Evolutionary conservation across 768 basidiomycete genomes (phyloP).

Genomic region (Galerina marginata): DNA sequence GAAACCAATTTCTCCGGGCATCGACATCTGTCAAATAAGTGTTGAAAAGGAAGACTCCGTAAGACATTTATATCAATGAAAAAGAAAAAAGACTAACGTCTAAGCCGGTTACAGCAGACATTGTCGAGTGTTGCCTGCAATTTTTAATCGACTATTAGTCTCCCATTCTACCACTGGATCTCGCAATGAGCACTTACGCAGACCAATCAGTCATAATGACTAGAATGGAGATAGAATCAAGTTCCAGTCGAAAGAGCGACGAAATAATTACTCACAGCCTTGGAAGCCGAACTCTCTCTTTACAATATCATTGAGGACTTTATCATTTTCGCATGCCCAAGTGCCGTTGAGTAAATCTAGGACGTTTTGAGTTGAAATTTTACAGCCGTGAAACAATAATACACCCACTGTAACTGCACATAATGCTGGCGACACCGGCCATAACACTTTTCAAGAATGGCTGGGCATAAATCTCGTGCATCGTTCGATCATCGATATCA

Average conservation of each 20-base stretch:
- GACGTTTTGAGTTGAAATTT: not conserved
- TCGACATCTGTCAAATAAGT: constrained; percentile 58
- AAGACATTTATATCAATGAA: not conserved
- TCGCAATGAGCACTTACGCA: constrained; percentile 45
- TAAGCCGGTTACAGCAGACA: constrained; percentile 62
- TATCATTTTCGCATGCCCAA: constrained; percentile 78
- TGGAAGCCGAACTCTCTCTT: constrained; percentile 81
- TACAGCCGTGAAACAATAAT: not conserved
- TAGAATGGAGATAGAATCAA: constrained; percentile 20
- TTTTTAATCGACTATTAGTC: too few species aligned
- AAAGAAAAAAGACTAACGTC: constrained; percentile 53
- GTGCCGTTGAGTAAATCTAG: constrained; percentile 71
- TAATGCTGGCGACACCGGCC: constrained; percentile 74
- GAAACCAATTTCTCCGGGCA: constrained; percentile 66
- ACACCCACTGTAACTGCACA: constrained; percentile 76
- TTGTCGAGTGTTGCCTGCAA: constrained; percentile 48
- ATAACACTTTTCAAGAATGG: constrained; percentile 74
- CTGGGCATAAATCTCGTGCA: constrained; percentile 76
- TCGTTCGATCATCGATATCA: constrained; percentile 79
- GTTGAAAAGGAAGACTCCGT: not conserved
- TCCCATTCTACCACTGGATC: too few species aligned
- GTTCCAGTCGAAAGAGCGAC: not conserved
- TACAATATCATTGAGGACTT: constrained; percentile 72
- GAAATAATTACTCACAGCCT: constrained; percentile 52
- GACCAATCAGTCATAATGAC: constrained; percentile 79